phyloP scores from a whole-genome alignment of 352 stramenopile species.

The Phytophthora macrochlamydospora region DNA sequence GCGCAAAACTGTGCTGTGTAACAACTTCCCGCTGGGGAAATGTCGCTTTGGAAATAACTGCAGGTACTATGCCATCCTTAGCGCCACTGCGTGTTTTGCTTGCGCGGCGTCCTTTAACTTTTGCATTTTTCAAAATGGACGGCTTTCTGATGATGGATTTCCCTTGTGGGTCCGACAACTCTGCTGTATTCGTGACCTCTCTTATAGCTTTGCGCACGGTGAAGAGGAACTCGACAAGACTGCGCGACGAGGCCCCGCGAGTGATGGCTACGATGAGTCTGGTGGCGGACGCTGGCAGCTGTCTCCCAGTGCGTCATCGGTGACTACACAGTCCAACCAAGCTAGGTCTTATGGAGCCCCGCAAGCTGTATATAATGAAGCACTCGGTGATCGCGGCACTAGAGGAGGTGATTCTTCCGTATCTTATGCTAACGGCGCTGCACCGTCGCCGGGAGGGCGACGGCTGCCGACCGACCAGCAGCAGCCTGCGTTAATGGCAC shows the following conservation, averaged over 20 bases:
- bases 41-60: slow-evolving; percentile 87
- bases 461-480: slow-evolving; percentile 20
- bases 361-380: slow-evolving; percentile 69
- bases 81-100: slow-evolving; percentile 15
- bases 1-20: slow-evolving; percentile 82
- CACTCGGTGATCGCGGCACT: slow-evolving; percentile 52
- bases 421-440: slow-evolving; percentile 51
- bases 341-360: slow-evolving; percentile 66
- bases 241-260: slow-evolving; percentile 15
- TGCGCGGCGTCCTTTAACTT: slow-evolving; percentile 12
- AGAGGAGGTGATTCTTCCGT: slow-evolving; percentile 48
- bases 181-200: slow-evolving; percentile 34
- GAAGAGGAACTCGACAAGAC: slow-evolving; percentile 64
- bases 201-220: slow-evolving; percentile 78
- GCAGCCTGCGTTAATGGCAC: neutral
- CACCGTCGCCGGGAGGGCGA: slow-evolving; percentile 24
- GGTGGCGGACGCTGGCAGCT: slow-evolving; percentile 33
- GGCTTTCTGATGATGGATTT: slow-evolving; percentile 36
- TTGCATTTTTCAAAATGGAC: slow-evolving; percentile 25
- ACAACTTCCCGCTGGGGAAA: slow-evolving; percentile 70
- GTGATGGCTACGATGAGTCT: slow-evolving; percentile 17
- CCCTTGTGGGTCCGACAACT: slow-evolving; percentile 25
- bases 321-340: slow-evolving; percentile 30
- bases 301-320: slow-evolving; percentile 22
- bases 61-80: slow-evolving; percentile 61